Percentiles rank a stretch among this genome's conserved stretches.
phyloP scores from a whole-genome alignment of 1,284 basidiomycete species.

The Cutaneotrichosporon cavernicola region DNA sequence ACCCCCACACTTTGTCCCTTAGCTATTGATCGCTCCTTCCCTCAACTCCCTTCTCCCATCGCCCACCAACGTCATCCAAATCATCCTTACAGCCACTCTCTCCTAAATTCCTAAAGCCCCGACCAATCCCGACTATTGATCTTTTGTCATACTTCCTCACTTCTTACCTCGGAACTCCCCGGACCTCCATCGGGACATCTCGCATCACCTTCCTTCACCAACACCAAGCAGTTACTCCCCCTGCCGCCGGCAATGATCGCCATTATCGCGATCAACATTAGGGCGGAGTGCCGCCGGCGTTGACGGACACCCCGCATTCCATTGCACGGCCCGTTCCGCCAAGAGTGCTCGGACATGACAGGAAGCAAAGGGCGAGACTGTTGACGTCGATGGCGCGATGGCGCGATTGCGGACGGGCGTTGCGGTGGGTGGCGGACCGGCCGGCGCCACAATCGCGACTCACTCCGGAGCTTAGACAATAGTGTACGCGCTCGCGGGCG shows the following conservation, averaged over 20 bases:
- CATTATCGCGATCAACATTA: not conserved
- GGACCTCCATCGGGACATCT: not conserved
- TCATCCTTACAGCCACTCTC: not conserved
- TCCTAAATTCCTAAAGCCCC: not conserved
- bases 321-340: not conserved
- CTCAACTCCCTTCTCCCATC: not conserved
- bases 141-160: not conserved
- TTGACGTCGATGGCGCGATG: not conserved
- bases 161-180: not conserved
- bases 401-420: no score
- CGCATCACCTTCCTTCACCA: not conserved
- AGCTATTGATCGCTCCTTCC: not conserved
- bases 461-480: no score
- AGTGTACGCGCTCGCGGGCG: no score
- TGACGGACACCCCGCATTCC: not conserved
- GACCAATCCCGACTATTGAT: conserved; percentile 10
- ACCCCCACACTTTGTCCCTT: not conserved
- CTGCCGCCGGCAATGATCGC: not conserved
- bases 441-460: no score
- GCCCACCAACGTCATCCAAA: not conserved
- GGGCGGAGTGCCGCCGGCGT: not conserved
- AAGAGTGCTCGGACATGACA: not conserved
- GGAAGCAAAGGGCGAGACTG: not conserved
- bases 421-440: no score
- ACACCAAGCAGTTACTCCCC: not conserved